These are phyloP conservation scores for Kockovaella imperatae DNA, from an alignment of 768 basidiomycete genomes.

Conservation along the genomic window DNA sequence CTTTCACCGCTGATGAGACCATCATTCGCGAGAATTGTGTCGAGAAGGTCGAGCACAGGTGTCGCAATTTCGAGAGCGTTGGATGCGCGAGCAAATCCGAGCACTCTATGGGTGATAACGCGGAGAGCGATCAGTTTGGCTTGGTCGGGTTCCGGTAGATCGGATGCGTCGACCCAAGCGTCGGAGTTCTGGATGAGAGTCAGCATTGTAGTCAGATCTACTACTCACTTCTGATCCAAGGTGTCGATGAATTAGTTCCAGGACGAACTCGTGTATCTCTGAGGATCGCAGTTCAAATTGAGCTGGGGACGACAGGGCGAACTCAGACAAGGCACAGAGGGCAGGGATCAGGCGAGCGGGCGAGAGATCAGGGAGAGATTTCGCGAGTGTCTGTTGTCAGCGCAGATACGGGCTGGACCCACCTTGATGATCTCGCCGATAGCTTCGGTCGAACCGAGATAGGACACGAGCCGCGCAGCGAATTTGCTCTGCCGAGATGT, in stretches of 20 bases:
- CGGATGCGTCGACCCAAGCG: conserved; percentile 70
- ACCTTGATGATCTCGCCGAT: conserved; percentile 63
- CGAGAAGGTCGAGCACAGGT: conserved; percentile 70
- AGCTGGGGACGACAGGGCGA: conserved; percentile 60
- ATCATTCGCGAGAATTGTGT: conserved; percentile 59
- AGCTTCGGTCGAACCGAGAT: conserved; percentile 51
- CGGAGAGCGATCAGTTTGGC: conserved; percentile 73
- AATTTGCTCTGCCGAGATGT: conserved; percentile 72
- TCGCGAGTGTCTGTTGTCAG: too few species aligned
- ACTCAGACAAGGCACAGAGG: conserved; percentile 66
- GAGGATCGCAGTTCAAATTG: conserved; percentile 75
- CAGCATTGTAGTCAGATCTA: neutral
- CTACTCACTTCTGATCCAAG: conserved; percentile 27
- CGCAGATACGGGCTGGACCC: neutral
- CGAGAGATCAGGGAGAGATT: too few species aligned
- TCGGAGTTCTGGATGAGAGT: conserved; percentile 27
- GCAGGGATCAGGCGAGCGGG: too few species aligned
- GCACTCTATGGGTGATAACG: conserved; percentile 68
- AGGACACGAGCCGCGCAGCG: conserved; percentile 65
- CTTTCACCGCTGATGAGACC: conserved; percentile 59
- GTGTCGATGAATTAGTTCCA: conserved; percentile 30
- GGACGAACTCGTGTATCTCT: conserved; percentile 60
- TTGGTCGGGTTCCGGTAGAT: conserved; percentile 54
- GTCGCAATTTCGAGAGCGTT: conserved; percentile 57
- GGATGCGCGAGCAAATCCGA: conserved; percentile 55